Conservation (phyloP, 306 rosid genomes). For the Pyrus pyrifolia region DNA sequence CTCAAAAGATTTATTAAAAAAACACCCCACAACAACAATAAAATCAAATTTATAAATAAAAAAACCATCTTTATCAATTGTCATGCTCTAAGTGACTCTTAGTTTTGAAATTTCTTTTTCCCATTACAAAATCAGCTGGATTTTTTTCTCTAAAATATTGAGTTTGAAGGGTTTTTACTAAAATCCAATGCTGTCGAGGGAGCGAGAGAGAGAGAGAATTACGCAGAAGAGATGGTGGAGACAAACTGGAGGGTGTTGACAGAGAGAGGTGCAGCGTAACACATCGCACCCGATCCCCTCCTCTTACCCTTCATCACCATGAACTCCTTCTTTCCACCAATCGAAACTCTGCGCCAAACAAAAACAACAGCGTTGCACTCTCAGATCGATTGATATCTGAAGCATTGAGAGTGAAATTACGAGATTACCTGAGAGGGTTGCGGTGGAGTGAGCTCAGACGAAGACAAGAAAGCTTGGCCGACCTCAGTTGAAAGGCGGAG, state of each 20-base stretch:
- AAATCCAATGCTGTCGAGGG: not conserved
- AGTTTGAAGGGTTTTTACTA: no score
- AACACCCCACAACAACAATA: no score
- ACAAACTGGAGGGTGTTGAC: constrained; percentile 52
- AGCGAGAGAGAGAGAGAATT: constrained; percentile 12
- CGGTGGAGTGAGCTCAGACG: constrained; percentile 4
- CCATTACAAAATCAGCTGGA: no score
- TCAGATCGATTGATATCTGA: not conserved
- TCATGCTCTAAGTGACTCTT: no score
- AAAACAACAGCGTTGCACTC: no score
- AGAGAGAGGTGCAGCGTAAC: constrained; percentile 51
- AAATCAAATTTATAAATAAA: no score
- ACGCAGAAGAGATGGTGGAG: constrained; percentile 58
- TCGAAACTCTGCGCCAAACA: constrained; percentile 25
- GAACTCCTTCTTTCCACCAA: constrained; percentile 9
- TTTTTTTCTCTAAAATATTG: no score
- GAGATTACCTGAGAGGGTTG: constrained; percentile 25
- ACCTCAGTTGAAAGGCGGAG: constrained; percentile 13
- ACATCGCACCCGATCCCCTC: constrained; percentile 30
- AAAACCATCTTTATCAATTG: no score
- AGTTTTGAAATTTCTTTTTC: no score
- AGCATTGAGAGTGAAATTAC: not conserved
- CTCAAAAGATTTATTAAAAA: no score
- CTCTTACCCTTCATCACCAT: constrained; percentile 10
- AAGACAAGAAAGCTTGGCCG: constrained; percentile 8